Base-by-base conservation (phyloP, 257 asterid genomes). In the Avicennia marina region DNA sequence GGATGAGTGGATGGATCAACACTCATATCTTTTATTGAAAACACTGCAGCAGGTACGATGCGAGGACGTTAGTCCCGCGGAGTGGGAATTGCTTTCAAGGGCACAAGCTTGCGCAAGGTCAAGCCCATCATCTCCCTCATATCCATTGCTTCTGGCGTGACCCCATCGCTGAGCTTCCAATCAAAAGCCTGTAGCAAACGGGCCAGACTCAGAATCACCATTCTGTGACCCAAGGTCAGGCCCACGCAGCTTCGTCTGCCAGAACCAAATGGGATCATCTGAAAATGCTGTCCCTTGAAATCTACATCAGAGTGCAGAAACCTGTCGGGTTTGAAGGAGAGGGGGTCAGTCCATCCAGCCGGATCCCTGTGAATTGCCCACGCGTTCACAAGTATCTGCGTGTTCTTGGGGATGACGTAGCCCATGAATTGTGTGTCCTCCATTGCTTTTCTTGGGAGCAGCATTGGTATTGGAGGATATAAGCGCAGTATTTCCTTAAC, bases 301-400 rank as follows among this genome's bases (percentile, higher is more conserved):
- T 77, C 88, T 1, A 72, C 6, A 0, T 56, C 59, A 0, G 68
- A 65, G 1, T 31, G 74, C 9, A 77, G 1, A 17, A 78, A 80
- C 45, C 88, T 75, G 60, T 81, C 80, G 0, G 85, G 88, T 11
- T 43, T 60, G 55, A 81, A 81, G 5, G 10, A 5, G 4, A 16
- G 13, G 0, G 88, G 73, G 2, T 69, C 66, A 2, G 40, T 57
- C 79, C n/a, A n/a, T n/a, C n/a, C n/a, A n/a, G n/a, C n/a, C n/a
- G n/a, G n/a, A 47, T 78, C 81, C 19, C 85, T 63, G 45, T 75
- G 78, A 17, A 78, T 75, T 10, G 70, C 67, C 69, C 75, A 70
- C n/a, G 49, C 67, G 12, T 70, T 64, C 21, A 70, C 59, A 36
- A 44, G 3, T 24, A 72, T 44, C 10, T 67, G 70, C 3, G 78